phyloP scores from a whole-genome alignment of 1,284 basidiomycete species.

The Cystobasidium slooffiae region DNA sequence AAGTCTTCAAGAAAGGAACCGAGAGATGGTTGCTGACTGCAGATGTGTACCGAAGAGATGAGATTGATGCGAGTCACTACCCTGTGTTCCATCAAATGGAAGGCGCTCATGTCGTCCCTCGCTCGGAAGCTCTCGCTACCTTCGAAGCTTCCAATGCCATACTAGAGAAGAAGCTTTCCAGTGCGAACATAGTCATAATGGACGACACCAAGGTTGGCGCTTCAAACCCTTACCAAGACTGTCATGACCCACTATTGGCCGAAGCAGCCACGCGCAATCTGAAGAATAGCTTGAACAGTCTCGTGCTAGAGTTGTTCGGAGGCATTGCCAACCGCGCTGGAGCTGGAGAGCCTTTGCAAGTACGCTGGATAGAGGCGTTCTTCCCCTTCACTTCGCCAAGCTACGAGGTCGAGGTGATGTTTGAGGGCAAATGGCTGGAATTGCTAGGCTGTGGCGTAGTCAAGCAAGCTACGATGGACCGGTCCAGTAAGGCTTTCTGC shows the following conservation, averaged over 20 bases:
- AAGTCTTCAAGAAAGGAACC: slow-evolving; percentile 76
- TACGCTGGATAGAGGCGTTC: slow-evolving; percentile 96
- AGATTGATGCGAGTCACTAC: slow-evolving; percentile 96
- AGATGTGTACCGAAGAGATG: slow-evolving; percentile 98
- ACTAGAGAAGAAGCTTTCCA: slow-evolving; percentile 67
- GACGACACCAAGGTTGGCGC: slow-evolving; percentile 73
- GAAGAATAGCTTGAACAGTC: slow-evolving; percentile 86
- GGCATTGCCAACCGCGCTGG: slow-evolving; percentile 47
- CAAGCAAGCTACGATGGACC: slow-evolving; percentile 82
- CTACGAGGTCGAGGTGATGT: slow-evolving; percentile 97
- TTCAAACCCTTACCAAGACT: slow-evolving; percentile 78
- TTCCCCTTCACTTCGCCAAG: slow-evolving; percentile 98
- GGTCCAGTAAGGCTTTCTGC: slow-evolving; percentile 67
- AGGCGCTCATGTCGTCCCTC: slow-evolving; percentile 78
- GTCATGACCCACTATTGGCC: slow-evolving; percentile 73
- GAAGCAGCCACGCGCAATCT: slow-evolving; percentile 79
- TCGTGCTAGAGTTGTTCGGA: slow-evolving; percentile 84
- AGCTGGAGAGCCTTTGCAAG: slow-evolving; percentile 60
- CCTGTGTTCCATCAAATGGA: slow-evolving; percentile 99
- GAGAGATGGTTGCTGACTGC: slow-evolving; percentile 89
- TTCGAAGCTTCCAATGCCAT: slow-evolving; percentile 63
- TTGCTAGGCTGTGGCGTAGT: slow-evolving; percentile 94
- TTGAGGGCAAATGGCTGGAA: slow-evolving; percentile 95
- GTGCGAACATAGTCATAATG: slow-evolving; percentile 78
- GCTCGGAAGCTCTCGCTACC: slow-evolving; percentile 68